These are phyloP conservation scores for Diddensiella santjacobensis DNA, from an alignment of 805 yeast genomes.

Conservation along the genomic window DNA sequence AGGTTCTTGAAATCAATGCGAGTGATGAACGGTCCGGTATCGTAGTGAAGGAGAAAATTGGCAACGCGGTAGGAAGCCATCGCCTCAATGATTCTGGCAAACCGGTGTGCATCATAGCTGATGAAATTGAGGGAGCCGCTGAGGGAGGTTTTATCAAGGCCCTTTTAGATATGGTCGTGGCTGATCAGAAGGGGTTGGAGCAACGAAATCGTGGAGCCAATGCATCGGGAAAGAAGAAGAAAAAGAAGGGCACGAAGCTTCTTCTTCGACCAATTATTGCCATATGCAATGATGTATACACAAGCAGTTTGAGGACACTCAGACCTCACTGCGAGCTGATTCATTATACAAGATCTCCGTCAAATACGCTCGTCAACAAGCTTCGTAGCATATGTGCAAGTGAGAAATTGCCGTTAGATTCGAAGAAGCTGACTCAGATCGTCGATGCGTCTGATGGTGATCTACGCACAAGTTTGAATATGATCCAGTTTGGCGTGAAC, in stretches of 20 bases:
- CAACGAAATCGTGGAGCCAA: constrained; percentile 22
- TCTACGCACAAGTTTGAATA: constrained; percentile 78
- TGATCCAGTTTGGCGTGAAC: constrained; percentile 59
- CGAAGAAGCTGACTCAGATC: constrained; percentile 56
- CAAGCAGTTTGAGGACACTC: constrained; percentile 67
- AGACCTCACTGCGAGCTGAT: constrained; percentile 72
- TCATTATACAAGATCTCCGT: constrained; percentile 56
- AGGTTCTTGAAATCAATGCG: constrained; percentile 81
- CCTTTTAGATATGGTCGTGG: constrained; percentile 51
- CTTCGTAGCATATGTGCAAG: constrained; percentile 48
- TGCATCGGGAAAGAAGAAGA: constrained; percentile 31
- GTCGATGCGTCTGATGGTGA: constrained; percentile 75
- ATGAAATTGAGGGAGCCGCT: constrained; percentile 82
- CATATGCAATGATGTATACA: constrained; percentile 83
- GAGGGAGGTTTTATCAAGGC: constrained; percentile 55
- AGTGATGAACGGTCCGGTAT: constrained; percentile 68
- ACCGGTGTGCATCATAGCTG: constrained; percentile 81
- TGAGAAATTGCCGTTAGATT: constrained; percentile 51
- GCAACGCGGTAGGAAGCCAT: constrained; percentile 60
- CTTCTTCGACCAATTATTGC: constrained; percentile 84
- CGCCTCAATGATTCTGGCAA: constrained; percentile 53
- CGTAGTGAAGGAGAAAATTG: constrained; percentile 50
- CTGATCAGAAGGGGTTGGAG: constrained; percentile 54
- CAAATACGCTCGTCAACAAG: constrained; percentile 43
- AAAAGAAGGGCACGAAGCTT: constrained; percentile 39